Percentiles rank a stretch among this genome's conserved stretches.
phyloP scores from a whole-genome alignment of 1,139 yeast genomes.

The Kurtzmaniella quercitrusa region DNA sequence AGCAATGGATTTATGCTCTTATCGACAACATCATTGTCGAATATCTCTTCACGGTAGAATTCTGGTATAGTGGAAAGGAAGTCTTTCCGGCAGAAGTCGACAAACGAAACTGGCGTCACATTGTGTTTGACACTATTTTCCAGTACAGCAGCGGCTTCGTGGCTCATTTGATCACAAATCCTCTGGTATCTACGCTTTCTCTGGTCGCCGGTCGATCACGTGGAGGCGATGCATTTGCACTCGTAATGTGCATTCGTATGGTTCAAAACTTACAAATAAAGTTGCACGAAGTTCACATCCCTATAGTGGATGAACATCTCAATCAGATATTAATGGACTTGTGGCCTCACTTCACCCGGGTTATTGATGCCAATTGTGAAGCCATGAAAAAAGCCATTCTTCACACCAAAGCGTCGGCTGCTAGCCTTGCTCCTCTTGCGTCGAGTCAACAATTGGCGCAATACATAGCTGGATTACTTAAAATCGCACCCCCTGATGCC shows the following conservation, averaged over 20 bases:
- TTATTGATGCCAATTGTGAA: conserved; percentile 75
- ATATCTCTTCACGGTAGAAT: conserved; percentile 67
- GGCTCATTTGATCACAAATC: conserved; percentile 33
- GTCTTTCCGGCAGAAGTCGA: conserved; percentile 21
- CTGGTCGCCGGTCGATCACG: conserved; percentile 14
- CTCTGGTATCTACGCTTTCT: conserved; percentile 15
- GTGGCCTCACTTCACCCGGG: conserved; percentile 84
- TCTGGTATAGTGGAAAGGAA: conserved; percentile 55
- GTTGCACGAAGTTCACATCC: conserved; percentile 63
- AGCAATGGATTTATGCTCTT: conserved; percentile 70
- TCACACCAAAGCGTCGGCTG: conserved; percentile 20
- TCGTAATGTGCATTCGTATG: conserved; percentile 71
- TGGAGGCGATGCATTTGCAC: conserved; percentile 34
- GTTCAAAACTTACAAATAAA: conserved; percentile 61
- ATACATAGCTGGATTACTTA: conserved; percentile 67
- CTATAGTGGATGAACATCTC: conserved; percentile 71
- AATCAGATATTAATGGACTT: conserved; percentile 61
- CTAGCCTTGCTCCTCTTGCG: conserved; percentile 50
- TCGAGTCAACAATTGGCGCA: conserved; percentile 80
- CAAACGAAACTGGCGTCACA: conserved; percentile 20
- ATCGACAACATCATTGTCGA: conserved; percentile 78
- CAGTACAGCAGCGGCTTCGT: conserved; percentile 40
- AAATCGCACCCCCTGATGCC: conserved; percentile 38
- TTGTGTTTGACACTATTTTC: conserved; percentile 49
- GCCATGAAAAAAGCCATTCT: conserved; percentile 47